Evolutionary conservation across 257 asterid genomes (phyloP), one percentile per base, ranked within the genome.

Genomic region (Parsonsia alboflavescens): DNA sequence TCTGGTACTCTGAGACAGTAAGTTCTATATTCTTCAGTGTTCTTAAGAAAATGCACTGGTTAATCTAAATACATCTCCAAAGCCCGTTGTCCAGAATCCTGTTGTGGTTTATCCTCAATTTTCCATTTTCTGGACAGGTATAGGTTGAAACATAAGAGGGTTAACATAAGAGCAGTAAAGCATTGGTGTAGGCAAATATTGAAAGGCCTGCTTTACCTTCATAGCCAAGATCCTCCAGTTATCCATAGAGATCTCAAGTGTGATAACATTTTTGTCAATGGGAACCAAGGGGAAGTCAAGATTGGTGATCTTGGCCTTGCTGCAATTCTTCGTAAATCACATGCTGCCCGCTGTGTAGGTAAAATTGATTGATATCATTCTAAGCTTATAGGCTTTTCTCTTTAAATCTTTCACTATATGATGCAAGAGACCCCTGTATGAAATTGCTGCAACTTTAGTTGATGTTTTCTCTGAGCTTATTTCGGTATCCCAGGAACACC

Each of bases 1-100:
- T 94, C 98, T 78, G 98, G 98, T 24, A 94, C 98, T 70, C 91
- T 94, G 68, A 91, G 97, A 76, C 98, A 93, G 98, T 93, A 86
- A 87, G 98, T 87, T 5, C 10, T 62, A 24, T 28, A 33, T n/a
- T 67, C 17, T 67, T 61, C 62, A 52, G 19, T 10, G 24, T 49
- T 58, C 22, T 48, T 15, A 10, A 39, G 41, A 26, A 5, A 10
- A 46, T 7, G 50, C 12, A 30, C 30, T 46, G 59, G 15, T 26
- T 42, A 28, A 39, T 64, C 12, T 58, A 46, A 56, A 22, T 16
- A 33, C 3, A 33, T 7, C n/a, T 21, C 19, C 19, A 21, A 33
- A 28, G 12, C 17, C 30, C 74, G 6, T 10, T 46, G 22, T 1
- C 46, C 46, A 5, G 9, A 45, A 9, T 63, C 42, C 53, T 76